Conservation (phyloP, 257 asterid genomes). For the Haberlea rhodopensis region DNA sequence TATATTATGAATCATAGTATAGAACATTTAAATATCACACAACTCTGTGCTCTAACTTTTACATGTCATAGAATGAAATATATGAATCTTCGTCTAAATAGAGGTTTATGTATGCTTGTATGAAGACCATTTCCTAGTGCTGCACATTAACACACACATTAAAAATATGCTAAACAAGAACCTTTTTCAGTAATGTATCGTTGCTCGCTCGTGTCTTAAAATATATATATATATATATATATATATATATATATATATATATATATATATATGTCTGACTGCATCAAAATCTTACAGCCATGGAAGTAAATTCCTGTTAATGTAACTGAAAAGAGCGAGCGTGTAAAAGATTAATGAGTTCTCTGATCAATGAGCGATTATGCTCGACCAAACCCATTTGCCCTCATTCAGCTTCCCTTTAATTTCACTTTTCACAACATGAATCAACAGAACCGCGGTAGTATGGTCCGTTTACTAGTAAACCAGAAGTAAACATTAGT, state of each 20-base stretch:
- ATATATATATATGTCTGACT: no score
- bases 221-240: constrained; percentile 19
- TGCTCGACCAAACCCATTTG: constrained; percentile 63
- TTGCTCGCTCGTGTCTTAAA: constrained; percentile 14
- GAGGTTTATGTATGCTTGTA: constrained; percentile 16
- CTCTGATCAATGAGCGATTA: constrained; percentile 24
- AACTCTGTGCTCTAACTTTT: no score
- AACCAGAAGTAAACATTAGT: constrained; percentile 72
- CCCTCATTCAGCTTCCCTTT: constrained; percentile 61
- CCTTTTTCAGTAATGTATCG: constrained; percentile 14
- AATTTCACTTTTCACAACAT: constrained; percentile 65
- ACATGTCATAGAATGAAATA: neutral
- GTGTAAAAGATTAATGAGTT: neutral
- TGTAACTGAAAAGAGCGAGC: constrained; percentile 14
- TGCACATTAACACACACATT: neutral
- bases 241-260: no score
- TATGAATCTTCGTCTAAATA: constrained; percentile 4
- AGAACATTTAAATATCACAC: no score
- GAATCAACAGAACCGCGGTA: constrained; percentile 58
- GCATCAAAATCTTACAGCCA: constrained; percentile 2
- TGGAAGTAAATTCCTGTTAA: neutral
- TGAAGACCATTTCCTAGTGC: constrained; percentile 10
- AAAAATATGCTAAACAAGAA: constrained; percentile 13
- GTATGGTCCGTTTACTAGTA: constrained; percentile 86
- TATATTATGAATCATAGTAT: no score